These are phyloP conservation scores for Ophiostoma piceae DNA, from an alignment of 2,329 filamentous ascomycete species.

Conservation along the genomic window DNA sequence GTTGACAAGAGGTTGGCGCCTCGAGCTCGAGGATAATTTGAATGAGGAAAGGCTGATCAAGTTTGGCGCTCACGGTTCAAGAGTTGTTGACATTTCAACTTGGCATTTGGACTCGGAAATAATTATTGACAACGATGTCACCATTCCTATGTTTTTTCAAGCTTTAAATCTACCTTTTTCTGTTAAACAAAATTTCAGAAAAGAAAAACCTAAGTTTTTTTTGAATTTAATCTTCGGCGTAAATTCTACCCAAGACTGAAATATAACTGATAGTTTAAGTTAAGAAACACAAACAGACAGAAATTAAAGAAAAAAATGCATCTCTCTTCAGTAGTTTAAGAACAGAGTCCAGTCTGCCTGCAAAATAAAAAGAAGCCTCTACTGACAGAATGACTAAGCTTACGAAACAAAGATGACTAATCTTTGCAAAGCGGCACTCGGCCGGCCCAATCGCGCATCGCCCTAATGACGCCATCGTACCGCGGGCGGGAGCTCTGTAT, in stretches of 20 bases:
- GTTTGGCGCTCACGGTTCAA: not conserved
- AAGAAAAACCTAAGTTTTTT: no score
- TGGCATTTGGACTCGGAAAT: no score
- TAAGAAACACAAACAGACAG: not conserved
- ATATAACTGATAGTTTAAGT: not conserved
- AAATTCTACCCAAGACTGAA: no score
- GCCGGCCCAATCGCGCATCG: constrained; percentile 4
- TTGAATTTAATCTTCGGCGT: no score
- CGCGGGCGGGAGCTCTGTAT: constrained; percentile 1
- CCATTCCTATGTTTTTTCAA: no score
- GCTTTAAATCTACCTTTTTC: no score
- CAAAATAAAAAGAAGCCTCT: not conserved
- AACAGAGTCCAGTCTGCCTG: not conserved
- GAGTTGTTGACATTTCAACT: not conserved
- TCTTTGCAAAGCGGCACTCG: not conserved
- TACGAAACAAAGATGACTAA: not conserved
- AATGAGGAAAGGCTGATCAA: not conserved
- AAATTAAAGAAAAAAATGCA: not conserved
- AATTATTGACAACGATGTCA: no score
- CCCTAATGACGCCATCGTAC: constrained; percentile 8
- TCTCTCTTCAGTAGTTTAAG: no score
- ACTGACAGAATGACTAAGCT: not conserved
- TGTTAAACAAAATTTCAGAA: no score
- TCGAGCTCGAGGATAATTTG: not conserved
- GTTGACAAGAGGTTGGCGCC: not conserved